Base-by-base conservation (phyloP, 805 yeast genomes). In the Candida vartiovaarae region DNA sequence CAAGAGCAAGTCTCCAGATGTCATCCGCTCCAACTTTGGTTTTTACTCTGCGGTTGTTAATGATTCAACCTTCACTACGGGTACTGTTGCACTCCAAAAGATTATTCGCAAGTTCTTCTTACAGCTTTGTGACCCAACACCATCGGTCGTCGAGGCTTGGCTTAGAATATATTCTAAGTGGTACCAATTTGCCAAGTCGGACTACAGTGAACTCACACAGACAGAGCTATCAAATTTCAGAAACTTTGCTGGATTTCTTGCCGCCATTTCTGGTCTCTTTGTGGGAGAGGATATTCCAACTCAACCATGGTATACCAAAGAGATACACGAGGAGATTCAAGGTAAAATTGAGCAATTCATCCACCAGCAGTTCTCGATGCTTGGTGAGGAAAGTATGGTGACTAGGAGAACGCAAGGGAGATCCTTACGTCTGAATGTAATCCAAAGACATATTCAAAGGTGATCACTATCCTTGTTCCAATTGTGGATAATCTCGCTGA, bases 341-440 rank as follows among this genome's bases (percentile, higher is more conserved):
- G 56, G 54, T 11, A 64, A 68, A 33, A 67, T 75, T 10, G 70
- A 71, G 11, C 67, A 63, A 24, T 80, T 80, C 46, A 69, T 77
- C 38, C 72, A 66, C 41, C 74, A 65, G 48, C 80, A 80, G 45
- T 65, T 78, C 40, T 59, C 61, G 4, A 62, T 78, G 56, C 60
- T 80, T 33, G 67, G 72, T 8, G 70, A 77, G 9, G 66, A 65
- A 26, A 76, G 71, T 54, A 64, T 75, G 45, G 71, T 76, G 5
- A 70, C 80, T 0, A 70, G 95, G 93, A 86, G 37, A 76, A 79
- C 35, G 75, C 86, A 3, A 77, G 82, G 47, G 95, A 86, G 50
- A 78, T 86, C 2, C 61, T 88, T 36, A 77, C 84, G 10, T 64
- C 72, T 29, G 90, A 83, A 45, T 61, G 81, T 38, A 81, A 84